Evolutionary conservation across 2,329 filamentous ascomycete genomes (phyloP), one percentile per base, ranked within the genome.

Genomic region (Clarireedia homoeocarpa): DNA sequence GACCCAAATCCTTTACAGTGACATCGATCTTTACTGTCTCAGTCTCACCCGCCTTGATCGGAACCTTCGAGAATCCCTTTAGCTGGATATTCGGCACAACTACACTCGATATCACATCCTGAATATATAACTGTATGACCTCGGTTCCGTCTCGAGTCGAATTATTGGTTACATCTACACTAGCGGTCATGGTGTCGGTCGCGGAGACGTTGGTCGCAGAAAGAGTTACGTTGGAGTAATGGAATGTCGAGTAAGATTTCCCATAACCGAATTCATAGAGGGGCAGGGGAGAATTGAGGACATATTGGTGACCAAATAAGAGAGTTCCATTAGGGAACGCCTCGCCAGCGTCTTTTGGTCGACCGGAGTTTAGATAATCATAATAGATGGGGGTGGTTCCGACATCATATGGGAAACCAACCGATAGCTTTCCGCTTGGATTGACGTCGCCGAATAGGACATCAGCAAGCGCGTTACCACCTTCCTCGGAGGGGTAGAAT

Each of bases 241-340:
- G 70, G 66, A 83, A 89, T 0, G 72, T 77, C 1, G 80, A 85
- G 72, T 87, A 88, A 0, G 79, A 83, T 4, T 96, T 78, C 0
- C 91, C 92, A 56, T 84, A 91, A 0, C 92, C 91, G 63, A 96
- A 96, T 52, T 90, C 88, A 67, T 86, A 96, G 1, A 89, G 84
- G 0, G 91, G 91, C 4, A 77, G 74, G 56, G 92, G 85, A 55
- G 79, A 75, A 55, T 86, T 88, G 73, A 96, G 89, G 61, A 96
- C 91, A 70, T 91, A 82, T 26, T 90, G 84, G 72, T 96, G 95
- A 72, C 96, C 91, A 62, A 95, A 84, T 65, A 89, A 88, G 0
- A 96, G 73, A 0, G 80, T 86, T 4, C 80, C 82, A 0, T 84
- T 81, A 0, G 90, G 88, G 63, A 91, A 92, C 66, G 92, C 88